Evolutionary conservation across 257 asterid genomes (phyloP).

Genomic region (Solanum chaucha): DNA sequence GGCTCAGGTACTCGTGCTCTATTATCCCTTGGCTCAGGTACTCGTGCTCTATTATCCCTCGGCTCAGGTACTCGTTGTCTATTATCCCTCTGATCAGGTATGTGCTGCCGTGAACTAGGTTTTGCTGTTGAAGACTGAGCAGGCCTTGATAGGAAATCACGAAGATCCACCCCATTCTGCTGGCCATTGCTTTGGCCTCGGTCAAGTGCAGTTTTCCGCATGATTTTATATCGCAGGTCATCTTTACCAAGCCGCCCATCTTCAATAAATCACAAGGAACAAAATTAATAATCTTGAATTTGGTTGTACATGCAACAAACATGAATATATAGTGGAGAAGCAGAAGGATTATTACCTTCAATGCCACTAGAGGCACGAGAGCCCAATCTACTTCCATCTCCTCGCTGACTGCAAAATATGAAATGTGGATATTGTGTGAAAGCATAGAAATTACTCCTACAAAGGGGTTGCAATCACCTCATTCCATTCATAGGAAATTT

Average conservation of each 20-base stretch:
- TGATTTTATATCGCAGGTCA: slow-evolving; percentile 80
- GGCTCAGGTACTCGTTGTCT: slow-evolving; percentile 30
- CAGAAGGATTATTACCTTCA: slow-evolving; percentile 42
- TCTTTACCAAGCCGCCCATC: slow-evolving; percentile 45
- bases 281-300: slow-evolving; percentile 1
- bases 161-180: slow-evolving; percentile 57
- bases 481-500: not conserved
- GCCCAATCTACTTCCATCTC: slow-evolving; percentile 32
- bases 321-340: not conserved
- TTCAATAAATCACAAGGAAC: slow-evolving; percentile 20
- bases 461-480: not conserved
- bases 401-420: slow-evolving; percentile 46
- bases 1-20: slow-evolving; percentile 31
- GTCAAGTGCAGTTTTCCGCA: slow-evolving; percentile 35
- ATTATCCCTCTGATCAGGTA: slow-evolving; percentile 17
- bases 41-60: slow-evolving; percentile 20
- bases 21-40: slow-evolving; percentile 30
- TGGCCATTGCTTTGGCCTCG: slow-evolving; percentile 32
- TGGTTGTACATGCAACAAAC: slow-evolving; percentile 5
- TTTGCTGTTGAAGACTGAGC: slow-evolving; percentile 55
- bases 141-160: slow-evolving; percentile 76
- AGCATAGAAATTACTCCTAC: not conserved
- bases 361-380: slow-evolving; percentile 13
- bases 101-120: slow-evolving; percentile 18
- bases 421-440: not conserved